phyloP scores from a whole-genome alignment of 2,329 filamentous ascomycete genomes.

The Fusarium solani-melongenae region DNA sequence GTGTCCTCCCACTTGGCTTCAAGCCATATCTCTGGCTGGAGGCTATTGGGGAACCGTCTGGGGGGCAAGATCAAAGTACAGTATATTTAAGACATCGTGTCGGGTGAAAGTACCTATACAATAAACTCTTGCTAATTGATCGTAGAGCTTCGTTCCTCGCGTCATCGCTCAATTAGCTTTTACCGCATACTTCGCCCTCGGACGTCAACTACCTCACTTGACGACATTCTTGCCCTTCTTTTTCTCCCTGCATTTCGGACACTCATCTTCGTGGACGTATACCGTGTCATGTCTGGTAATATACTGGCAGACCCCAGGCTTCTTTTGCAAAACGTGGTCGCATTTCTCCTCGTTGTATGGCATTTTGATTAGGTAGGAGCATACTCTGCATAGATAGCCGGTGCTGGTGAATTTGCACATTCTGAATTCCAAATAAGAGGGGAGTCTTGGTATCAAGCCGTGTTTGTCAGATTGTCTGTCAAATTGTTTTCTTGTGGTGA shows the following conservation, averaged over 20 bases:
- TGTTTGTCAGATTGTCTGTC: not conserved
- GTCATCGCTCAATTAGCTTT: not conserved
- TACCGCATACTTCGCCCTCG: not conserved
- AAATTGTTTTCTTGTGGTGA: not conserved
- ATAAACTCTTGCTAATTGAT: not conserved
- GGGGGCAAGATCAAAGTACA: not conserved
- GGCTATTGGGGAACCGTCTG: not conserved
- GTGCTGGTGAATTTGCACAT: slow-evolving; percentile 16
- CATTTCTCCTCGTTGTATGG: slow-evolving; percentile 6
- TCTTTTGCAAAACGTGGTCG: not conserved
- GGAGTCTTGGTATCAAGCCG: not conserved
- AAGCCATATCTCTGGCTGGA: not conserved
- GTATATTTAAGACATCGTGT: accelerated
- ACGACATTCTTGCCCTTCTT: not conserved
- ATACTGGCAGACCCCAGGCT: not conserved
- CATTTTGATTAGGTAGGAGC: slow-evolving; percentile 17
- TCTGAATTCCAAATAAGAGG: accelerated
- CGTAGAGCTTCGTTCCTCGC: not conserved
- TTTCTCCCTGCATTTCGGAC: slow-evolving; percentile 3
- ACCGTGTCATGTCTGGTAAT: slow-evolving; percentile 1
- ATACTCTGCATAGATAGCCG: slow-evolving; percentile 16
- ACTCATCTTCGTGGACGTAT: slow-evolving; percentile 21
- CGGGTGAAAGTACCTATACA: not conserved
- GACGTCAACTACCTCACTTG: not conserved
- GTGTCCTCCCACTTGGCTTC: not conserved